Base-by-base conservation (phyloP, 2,329 filamentous ascomycete genomes). In the Colletotrichum zoysiae region DNA sequence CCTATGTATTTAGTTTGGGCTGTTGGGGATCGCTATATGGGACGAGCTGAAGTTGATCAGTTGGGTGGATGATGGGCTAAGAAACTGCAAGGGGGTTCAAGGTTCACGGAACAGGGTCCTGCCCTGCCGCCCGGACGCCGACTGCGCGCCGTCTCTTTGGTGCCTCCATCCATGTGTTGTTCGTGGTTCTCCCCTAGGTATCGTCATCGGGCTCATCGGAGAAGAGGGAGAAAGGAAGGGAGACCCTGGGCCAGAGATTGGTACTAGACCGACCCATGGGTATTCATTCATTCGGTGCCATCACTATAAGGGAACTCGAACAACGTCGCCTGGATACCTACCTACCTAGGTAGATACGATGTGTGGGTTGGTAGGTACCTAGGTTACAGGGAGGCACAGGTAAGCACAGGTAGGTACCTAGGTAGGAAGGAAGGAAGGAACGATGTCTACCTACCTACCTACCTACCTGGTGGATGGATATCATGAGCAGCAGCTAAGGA, bases 101-200 rank as follows among this genome's bases (percentile, higher is more conserved):
- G 50, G 58, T 60, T 58, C 59, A 61, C 18, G 59, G 59, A 63
- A 71, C 55, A 69, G 55, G 65, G 69, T 44, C 65, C 65, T 64
- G 60, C 44, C 65, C 69, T 71, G 58, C 35, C 59, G 58, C 58
- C 69, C 56, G n/a, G 44, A 51, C 64, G 69, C 35, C 57, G 67
- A 57, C 59, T 7, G 9, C 33, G 64, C 69, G 58, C 65, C 60
- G 53, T 69, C 59, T 69, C 48, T 55, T 72, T 53, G 65, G 55
- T 55, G 65, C 55, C 65, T 72, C 59, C 9, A 23, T 72, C 59
- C 9, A 23, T 72, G 30, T 60, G 35, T 51, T 26, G 16, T 30
- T 59, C n/a, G 3, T 57, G 11, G 23, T 33, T 38, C 40, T 58
- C 46, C 59, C 20, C 42, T 50, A n/a, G n/a, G n/a, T n/a, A 56